A percentile compares a stretch with the other conserved stretches of the same genome.
phyloP scores from a whole-genome alignment of 2,329 filamentous ascomycete genomes.

The Nakataea oryzae region DNA sequence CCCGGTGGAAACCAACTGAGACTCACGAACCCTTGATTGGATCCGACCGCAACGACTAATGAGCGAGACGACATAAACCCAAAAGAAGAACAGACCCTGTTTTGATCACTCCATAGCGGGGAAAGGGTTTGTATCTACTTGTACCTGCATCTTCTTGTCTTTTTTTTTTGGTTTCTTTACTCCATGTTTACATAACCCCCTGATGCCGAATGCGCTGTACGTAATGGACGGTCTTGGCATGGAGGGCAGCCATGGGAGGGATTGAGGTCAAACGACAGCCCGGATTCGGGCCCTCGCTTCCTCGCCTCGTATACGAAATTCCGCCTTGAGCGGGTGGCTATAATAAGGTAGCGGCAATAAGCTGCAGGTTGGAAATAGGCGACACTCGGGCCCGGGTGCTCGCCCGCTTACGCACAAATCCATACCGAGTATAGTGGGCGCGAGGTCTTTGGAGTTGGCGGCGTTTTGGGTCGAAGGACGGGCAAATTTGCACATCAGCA shows the following conservation, averaged over 20 bases:
- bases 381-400: too few species aligned
- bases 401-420: background rate
- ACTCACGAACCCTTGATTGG: background rate
- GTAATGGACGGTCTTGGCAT: background rate
- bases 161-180: background rate
- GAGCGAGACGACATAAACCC: background rate
- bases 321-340: too few species aligned
- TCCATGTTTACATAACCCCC: background rate
- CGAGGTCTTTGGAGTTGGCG: background rate
- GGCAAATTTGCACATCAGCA: too few species aligned
- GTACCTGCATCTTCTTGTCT: background rate
- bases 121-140: background rate
- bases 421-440: background rate
- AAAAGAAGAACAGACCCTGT: background rate
- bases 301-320: too few species aligned
- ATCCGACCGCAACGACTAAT: background rate
- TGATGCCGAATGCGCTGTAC: background rate
- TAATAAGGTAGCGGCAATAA: background rate
- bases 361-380: background rate
- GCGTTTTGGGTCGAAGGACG: too few species aligned
- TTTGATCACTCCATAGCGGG: background rate
- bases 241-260: too few species aligned
- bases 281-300: too few species aligned
- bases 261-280: too few species aligned
- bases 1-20: background rate